Conservation (phyloP, 371 early-diverging fungal species). For the Mucor mucedo region DNA sequence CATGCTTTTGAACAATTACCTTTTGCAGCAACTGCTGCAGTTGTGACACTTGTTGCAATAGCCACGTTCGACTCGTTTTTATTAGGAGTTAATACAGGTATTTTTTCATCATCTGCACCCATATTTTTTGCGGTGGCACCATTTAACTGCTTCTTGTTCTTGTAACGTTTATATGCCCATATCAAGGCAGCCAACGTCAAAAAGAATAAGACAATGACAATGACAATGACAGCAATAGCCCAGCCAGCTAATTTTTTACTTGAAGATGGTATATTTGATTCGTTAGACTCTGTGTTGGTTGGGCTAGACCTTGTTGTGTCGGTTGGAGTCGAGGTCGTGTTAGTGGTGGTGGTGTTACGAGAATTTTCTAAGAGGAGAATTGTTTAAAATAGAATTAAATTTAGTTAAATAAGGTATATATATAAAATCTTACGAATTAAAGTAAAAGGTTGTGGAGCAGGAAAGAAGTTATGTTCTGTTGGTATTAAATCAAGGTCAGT, state of each 20-base stretch:
- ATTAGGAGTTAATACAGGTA: conserved; percentile 11
- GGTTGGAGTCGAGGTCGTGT: conserved; percentile 7
- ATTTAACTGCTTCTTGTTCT: conserved; percentile 23
- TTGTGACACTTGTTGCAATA: not conserved
- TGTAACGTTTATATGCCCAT: conserved; percentile 33
- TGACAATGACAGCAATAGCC: conserved; percentile 52
- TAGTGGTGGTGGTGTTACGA: conserved; percentile 28
- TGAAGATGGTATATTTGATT: no score
- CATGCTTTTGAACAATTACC: not conserved
- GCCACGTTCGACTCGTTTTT: conserved; percentile 18
- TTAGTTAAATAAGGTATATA: not conserved
- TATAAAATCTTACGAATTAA: conserved; percentile 36
- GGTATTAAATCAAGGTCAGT: conserved; percentile 36
- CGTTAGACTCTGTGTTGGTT: not conserved
- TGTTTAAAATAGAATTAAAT: conserved; percentile 12
- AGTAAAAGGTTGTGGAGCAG: conserved; percentile 37
- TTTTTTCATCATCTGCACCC: conserved; percentile 20
- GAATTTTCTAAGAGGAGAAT: conserved; percentile 36
- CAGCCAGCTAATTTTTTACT: conserved; percentile 29
- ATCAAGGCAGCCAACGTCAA: conserved; percentile 31
- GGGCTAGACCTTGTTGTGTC: not conserved
- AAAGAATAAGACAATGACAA: conserved; percentile 35
- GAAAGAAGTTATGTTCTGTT: conserved; percentile 32
- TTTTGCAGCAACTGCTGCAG: conserved; percentile 1
- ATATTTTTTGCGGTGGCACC: conserved; percentile 11